Base-by-base conservation (phyloP, 169 alveolate genomes). In the Sarcocystis neurona region DNA sequence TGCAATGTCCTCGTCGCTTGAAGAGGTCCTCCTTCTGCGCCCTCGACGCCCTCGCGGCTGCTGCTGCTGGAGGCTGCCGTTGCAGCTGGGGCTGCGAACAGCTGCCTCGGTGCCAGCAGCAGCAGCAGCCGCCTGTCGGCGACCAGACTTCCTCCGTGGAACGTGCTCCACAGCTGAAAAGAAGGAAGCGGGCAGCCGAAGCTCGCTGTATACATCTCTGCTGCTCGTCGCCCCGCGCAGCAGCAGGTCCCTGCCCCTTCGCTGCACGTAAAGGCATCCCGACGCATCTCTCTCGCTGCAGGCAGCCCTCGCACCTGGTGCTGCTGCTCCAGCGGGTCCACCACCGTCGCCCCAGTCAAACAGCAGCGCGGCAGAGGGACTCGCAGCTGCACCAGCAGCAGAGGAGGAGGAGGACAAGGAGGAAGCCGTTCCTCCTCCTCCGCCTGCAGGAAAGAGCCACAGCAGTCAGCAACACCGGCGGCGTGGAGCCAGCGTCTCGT, bases 171-270 rank as follows among this genome's bases (percentile, higher is more conserved):
- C 27, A 43, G 43, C 39, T 37, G 43, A 43, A 43, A 63, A 63
- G 43, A 63, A 63, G 43, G 75, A 63, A 43, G 75, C 1, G 6
- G 75, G 44, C 46, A 63, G 75, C 4, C 75, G 75, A 37, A 63
- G 41, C 43, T 63, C 75, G 43, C 75, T 63, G 75, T 63, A 63
- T n/a, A 63, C 75, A 43, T 63, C 75, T 15, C 75, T 37, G 6
- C 44, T 41, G 39, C 75, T 37, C 4, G 75, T 30, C 46, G 32
- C 75, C 10, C 75, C 75, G 43, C 75, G 75, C 75, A 63, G 75
- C 43, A 2, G 75, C 34, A 63, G 1, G 20, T 63, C 75, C 27
- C 12, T 63, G 20, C n/a, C 41, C 6, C 43, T 63, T 41, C 75
- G 32, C 75, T 63, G 43, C 8, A n/a, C 43, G 12, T 30, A 63